A percentile compares a stretch with the other conserved stretches of the same genome.
These are phyloP conservation scores for Scleroderma bovista DNA, from an alignment of 768 basidiomycete genomes.

Conservation along the genomic window DNA sequence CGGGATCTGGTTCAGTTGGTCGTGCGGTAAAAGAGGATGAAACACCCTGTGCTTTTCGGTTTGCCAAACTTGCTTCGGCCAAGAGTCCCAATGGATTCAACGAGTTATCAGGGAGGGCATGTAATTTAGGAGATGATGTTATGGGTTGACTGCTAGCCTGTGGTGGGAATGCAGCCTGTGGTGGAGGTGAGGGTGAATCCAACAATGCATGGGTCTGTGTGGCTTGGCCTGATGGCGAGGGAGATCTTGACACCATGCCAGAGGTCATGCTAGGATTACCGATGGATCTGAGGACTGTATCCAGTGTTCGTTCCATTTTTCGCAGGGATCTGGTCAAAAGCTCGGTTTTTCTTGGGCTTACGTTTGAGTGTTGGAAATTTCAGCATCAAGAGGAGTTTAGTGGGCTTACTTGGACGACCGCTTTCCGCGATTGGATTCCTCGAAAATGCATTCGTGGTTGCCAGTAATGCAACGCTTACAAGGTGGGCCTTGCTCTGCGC, in stretches of 20 bases:
- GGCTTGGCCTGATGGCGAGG: conserved; percentile 56
- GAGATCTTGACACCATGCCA: conserved; percentile 77
- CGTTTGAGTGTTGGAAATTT: conserved; percentile 24
- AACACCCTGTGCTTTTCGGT: conserved; percentile 54
- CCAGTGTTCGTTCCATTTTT: conserved; percentile 91
- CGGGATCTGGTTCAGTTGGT: conserved; percentile 31
- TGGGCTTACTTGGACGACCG: conserved; percentile 67
- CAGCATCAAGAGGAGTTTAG: conserved; percentile 10
- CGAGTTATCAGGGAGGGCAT: conserved; percentile 86
- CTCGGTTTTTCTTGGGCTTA: conserved; percentile 70
- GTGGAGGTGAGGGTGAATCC: conserved; percentile 45
- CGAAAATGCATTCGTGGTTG: conserved; percentile 90
- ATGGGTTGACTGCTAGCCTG: conserved; percentile 22
- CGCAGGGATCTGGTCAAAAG: conserved; percentile 72
- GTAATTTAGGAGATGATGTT: conserved; percentile 72
- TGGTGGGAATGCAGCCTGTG: conserved; percentile 31
- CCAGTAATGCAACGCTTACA: conserved; percentile 82
- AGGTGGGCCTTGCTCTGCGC: conserved; percentile 84
- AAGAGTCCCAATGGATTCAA: conserved; percentile 90
- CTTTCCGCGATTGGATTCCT: conserved; percentile 95
- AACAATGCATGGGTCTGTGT: conserved; percentile 52
- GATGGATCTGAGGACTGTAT: conserved; percentile 84
- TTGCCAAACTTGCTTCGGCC: conserved; percentile 83
- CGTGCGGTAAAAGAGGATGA: conserved; percentile 38
- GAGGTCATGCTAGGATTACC: conserved; percentile 76